Conservation (phyloP, 1,284 basidiomycete genomes). For the Coniferiporia sulphurascens region DNA sequence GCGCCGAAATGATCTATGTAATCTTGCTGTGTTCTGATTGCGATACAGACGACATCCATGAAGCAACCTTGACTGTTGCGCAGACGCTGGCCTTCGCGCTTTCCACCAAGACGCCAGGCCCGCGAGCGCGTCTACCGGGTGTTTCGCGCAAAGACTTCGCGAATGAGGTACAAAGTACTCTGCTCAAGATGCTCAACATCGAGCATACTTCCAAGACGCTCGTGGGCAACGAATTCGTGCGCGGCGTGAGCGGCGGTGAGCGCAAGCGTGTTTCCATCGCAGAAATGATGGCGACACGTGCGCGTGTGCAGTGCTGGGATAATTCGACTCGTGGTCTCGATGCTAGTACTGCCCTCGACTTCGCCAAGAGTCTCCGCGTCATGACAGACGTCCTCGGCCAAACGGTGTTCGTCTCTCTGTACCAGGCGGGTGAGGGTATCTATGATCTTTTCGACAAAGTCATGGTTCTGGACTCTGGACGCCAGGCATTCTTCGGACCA, state of each 20-base stretch:
- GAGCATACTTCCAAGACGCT: conserved; percentile 70
- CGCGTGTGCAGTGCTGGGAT: conserved; percentile 78
- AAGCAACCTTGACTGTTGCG: conserved; percentile 71
- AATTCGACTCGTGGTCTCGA: conserved; percentile 85
- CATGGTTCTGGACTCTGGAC: conserved; percentile 75
- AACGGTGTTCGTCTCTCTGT: conserved; percentile 77
- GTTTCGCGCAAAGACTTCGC: conserved; percentile 57
- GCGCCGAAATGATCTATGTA: conserved; percentile 18
- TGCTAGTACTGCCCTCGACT: conserved; percentile 81
- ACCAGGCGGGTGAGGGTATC: conserved; percentile 78
- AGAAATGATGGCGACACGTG: conserved; percentile 79
- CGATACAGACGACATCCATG: conserved; percentile 63
- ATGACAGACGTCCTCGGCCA: conserved; percentile 75
- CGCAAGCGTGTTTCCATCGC: conserved; percentile 84
- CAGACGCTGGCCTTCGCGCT: conserved; percentile 68
- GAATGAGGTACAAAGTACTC: conserved; percentile 50
- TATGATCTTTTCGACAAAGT: conserved; percentile 81
- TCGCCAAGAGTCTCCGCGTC: conserved; percentile 64
- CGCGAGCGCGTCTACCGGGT: conserved; percentile 65
- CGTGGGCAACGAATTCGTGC: conserved; percentile 80
- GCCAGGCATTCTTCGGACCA: conserved; percentile 80
- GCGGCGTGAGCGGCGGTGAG: conserved; percentile 85
- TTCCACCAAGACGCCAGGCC: conserved; percentile 62
- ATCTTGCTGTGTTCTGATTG: background rate
- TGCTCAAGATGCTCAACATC: conserved; percentile 80